A percentile compares a stretch with the other conserved stretches of the same genome.
These are phyloP conservation scores for Biscogniauxia mediterranea DNA, from an alignment of 2,329 filamentous ascomycete species.

Conservation along the genomic window DNA sequence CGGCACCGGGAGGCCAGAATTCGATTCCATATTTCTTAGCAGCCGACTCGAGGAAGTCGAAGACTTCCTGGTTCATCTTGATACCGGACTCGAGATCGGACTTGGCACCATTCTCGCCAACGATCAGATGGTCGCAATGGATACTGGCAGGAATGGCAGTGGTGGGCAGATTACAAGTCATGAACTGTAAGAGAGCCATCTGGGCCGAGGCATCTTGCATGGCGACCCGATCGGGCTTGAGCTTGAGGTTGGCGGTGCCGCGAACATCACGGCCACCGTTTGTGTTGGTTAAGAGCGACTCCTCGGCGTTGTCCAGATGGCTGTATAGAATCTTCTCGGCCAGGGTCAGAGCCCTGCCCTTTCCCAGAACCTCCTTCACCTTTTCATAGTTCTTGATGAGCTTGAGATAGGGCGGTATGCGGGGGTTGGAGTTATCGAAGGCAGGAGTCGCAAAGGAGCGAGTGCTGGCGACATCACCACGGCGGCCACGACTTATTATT, in stretches of 20 bases:
- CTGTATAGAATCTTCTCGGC: slow-evolving; percentile 99
- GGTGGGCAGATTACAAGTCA: slow-evolving; percentile 86
- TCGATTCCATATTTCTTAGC: slow-evolving; percentile 90
- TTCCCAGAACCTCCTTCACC: slow-evolving; percentile 55
- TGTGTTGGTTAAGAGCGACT: slow-evolving; percentile 79
- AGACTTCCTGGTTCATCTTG: slow-evolving; percentile 91
- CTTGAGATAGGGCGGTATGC: slow-evolving; percentile 68
- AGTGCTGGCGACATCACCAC: slow-evolving; percentile 22
- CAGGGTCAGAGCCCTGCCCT: slow-evolving; percentile 67
- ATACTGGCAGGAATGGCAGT: slow-evolving; percentile 96
- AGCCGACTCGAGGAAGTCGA: slow-evolving; percentile 93
- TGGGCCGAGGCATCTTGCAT: slow-evolving; percentile 99
- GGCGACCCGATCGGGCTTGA: slow-evolving; percentile 94
- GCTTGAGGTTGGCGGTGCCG: slow-evolving; percentile 87
- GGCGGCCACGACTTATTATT: slow-evolving; percentile 23
- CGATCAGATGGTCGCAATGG: slow-evolving; percentile 98
- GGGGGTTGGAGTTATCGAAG: slow-evolving; percentile 38
- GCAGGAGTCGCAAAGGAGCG: slow-evolving; percentile 35
- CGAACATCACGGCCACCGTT: slow-evolving; percentile 81
- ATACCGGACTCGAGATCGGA: slow-evolving; percentile 83
- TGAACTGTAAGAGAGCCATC: slow-evolving; percentile 98
- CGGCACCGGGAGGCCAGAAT: slow-evolving; percentile 91
- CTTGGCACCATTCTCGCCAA: slow-evolving; percentile 86
- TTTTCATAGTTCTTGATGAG: slow-evolving; percentile 60
- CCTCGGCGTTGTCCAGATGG: slow-evolving; percentile 85